Conservation (phyloP, 1,139 yeast species). For the Ogataea hybrid region DNA sequence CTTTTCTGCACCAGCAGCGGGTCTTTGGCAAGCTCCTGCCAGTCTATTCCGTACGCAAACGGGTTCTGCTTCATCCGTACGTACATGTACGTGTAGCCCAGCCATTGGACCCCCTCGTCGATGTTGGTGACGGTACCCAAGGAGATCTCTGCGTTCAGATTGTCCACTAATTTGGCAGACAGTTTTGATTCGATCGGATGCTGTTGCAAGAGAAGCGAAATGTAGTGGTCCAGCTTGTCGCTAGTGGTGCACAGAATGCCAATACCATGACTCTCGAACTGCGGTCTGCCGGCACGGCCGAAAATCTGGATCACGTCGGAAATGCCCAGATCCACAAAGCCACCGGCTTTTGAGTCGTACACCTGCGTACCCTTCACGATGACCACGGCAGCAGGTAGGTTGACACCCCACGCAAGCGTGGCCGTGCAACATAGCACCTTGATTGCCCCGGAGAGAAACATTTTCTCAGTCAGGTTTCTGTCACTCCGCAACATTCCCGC, state of each 20-base stretch:
- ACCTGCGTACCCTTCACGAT: conserved; percentile 96
- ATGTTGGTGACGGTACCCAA: conserved; percentile 93
- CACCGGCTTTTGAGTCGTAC: conserved; percentile 93
- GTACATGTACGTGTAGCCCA: conserved; percentile 94
- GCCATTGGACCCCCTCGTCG: conserved; percentile 94
- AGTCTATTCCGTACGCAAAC: conserved; percentile 86
- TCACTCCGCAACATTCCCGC: conserved; percentile 96
- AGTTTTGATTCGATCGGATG: conserved; percentile 93
- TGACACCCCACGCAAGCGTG: conserved; percentile 99
- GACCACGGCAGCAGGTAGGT: conserved; percentile 96
- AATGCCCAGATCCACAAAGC: conserved; percentile 88
- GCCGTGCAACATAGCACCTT: conserved; percentile 95
- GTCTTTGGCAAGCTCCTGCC: conserved; percentile 82
- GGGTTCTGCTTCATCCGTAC: conserved; percentile 96
- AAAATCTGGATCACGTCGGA: conserved; percentile 97
- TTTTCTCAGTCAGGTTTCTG: conserved; percentile 82
- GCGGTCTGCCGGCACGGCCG: conserved; percentile 99
- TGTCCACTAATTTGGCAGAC: conserved; percentile 77
- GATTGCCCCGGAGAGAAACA: conserved; percentile 83
- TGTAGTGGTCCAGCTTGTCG: conserved; percentile 82
- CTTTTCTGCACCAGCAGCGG: conserved; percentile 75
- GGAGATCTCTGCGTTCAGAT: conserved; percentile 93
- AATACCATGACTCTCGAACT: conserved; percentile 87
- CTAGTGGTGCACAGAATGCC: conserved; percentile 86
- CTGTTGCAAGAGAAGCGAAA: conserved; percentile 85